A percentile compares a stretch with the other conserved stretches of the same genome.
Conservation (phyloP, 208 protist species). For the Hexamita inflata region DNA sequence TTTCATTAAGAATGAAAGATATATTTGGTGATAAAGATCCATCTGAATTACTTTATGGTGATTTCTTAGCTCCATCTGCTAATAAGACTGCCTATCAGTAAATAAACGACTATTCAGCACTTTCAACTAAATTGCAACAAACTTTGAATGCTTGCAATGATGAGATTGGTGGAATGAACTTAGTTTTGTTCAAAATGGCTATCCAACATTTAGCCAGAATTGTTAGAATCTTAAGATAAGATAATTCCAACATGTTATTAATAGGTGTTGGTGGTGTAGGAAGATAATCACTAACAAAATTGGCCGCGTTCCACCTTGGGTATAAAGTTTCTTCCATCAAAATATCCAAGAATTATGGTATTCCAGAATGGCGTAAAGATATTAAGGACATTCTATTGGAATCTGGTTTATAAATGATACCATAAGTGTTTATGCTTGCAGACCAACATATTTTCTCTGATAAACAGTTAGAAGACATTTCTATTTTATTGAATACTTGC, state of each 20-base stretch:
- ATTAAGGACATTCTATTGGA: conserved; percentile 77
- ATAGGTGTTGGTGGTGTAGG: conserved; percentile 88
- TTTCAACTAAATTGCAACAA: conserved; percentile 66
- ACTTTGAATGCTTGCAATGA: conserved; percentile 76
- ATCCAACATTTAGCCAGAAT: conserved; percentile 77
- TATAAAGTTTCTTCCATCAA: conserved; percentile 82
- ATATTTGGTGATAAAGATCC: no score
- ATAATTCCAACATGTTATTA: conserved; percentile 79
- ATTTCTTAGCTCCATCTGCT: no score
- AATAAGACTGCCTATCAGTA: no score
- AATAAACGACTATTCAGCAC: no score
- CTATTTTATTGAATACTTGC: conserved; percentile 90
- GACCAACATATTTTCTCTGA: conserved; percentile 87
- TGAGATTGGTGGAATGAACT: conserved; percentile 65
- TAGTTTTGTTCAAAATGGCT: conserved; percentile 56
- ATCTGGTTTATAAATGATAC: conserved; percentile 67
- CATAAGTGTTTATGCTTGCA: conserved; percentile 87
- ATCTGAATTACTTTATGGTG: conserved; percentile 55
- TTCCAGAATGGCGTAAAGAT: conserved; percentile 84
- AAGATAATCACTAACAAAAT: conserved; percentile 60
- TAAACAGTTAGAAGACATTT: conserved; percentile 90
- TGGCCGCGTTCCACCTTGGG: conserved; percentile 64
- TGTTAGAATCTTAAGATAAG: conserved; percentile 75
- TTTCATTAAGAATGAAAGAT: no score
- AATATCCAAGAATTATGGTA: conserved; percentile 63